phyloP scores from a whole-genome alignment of 2,329 filamentous ascomycete genomes.

The Pseudogymnoascus sp. region DNA sequence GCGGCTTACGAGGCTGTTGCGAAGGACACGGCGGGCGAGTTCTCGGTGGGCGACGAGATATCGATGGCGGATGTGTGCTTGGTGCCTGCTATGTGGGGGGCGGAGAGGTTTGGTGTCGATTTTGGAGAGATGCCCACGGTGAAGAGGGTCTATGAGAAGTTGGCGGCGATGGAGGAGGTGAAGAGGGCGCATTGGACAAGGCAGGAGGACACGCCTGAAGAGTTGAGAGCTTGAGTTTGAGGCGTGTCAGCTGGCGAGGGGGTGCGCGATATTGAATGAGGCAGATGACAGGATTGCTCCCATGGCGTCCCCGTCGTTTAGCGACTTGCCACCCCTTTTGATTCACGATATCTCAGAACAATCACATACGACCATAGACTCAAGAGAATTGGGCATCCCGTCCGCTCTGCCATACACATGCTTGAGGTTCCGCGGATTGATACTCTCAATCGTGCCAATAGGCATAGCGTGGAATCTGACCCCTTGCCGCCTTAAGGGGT shows the following conservation, averaged over 20 bases:
- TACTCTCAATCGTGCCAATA: no score
- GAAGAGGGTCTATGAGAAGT: slow-evolving; percentile 34
- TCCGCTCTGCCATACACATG: no score
- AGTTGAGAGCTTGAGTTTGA: slow-evolving; percentile 27
- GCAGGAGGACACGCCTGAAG: slow-evolving; percentile 45
- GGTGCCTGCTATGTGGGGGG: slow-evolving; percentile 49
- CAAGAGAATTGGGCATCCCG: no score
- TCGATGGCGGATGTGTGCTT: slow-evolving; percentile 51
- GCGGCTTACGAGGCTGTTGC: slow-evolving; percentile 44
- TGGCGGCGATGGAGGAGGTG: slow-evolving; percentile 43
- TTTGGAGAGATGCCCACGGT: slow-evolving; percentile 40
- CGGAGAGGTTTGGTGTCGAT: slow-evolving; percentile 46
- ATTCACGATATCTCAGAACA: no score
- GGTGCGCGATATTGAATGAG: not conserved
- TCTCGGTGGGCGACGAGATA: slow-evolving; percentile 46
- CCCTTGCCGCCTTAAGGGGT: no score
- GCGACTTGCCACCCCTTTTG: no score
- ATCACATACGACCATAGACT: no score
- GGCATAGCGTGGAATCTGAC: no score
- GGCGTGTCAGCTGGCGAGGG: not conserved
- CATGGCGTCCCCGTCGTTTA: no score
- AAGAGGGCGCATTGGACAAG: slow-evolving; percentile 42
- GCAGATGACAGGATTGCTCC: no score
- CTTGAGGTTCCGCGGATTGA: no score
- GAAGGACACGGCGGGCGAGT: slow-evolving; percentile 35